These are phyloP conservation scores for Planoprotostelium fungivorum DNA, from an alignment of 78 protist species.

Conservation along the genomic window DNA sequence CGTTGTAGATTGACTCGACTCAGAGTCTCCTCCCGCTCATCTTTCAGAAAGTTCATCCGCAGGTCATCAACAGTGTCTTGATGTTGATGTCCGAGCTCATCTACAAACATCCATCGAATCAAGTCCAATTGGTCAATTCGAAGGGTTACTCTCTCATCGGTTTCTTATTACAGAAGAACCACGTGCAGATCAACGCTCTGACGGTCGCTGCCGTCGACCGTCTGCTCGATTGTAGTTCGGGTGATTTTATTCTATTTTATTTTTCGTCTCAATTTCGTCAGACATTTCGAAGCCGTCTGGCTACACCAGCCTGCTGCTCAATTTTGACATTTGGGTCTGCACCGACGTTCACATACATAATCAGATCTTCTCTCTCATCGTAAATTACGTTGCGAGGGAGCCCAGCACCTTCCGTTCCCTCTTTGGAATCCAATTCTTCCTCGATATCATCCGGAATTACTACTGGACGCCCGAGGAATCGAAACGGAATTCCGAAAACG, in stretches of 20 bases:
- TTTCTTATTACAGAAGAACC: not conserved
- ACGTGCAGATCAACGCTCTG: not conserved
- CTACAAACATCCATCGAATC: not conserved
- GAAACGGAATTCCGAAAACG: not conserved
- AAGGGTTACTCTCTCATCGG: not conserved
- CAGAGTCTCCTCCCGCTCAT: not conserved
- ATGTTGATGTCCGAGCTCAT: not conserved
- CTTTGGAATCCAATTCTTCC: not conserved
- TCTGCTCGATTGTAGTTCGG: not conserved
- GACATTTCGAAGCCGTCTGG: not conserved
- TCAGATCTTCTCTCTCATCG: not conserved
- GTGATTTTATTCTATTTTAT: not conserved
- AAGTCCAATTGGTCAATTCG: not conserved
- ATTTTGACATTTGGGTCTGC: not conserved
- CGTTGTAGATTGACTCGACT: not conserved
- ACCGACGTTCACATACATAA: not conserved
- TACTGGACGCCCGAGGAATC: not conserved
- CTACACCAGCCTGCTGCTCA: not conserved
- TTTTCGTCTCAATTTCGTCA: not conserved
- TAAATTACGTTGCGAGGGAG: not conserved
- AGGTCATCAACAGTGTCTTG: not conserved
- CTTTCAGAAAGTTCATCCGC: not conserved
- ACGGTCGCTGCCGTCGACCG: not conserved
- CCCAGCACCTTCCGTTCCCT: not conserved
- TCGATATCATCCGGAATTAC: not conserved